These are phyloP conservation scores for Cyberlindnera bimundalis DNA, from an alignment of 805 yeast species.

Conservation along the genomic window DNA sequence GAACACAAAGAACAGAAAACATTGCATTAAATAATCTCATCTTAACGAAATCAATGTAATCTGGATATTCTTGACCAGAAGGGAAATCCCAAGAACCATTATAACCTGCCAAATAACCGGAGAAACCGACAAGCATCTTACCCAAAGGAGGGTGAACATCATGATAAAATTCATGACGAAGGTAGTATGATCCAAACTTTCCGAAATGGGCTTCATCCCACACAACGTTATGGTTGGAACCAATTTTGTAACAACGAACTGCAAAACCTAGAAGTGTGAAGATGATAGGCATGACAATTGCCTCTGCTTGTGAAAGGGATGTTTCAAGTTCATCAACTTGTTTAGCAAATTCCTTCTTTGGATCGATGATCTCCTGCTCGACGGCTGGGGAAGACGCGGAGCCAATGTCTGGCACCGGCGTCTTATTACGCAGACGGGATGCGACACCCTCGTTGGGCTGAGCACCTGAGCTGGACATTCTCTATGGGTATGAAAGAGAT, in stretches of 20 bases:
- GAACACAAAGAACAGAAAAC: slow-evolving; percentile 81
- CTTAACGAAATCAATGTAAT: slow-evolving; percentile 67
- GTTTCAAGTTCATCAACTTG: slow-evolving; percentile 20
- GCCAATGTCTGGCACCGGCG: slow-evolving; percentile 3
- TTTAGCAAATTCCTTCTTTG: slow-evolving; percentile 19
- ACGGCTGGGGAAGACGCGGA: slow-evolving; percentile 1
- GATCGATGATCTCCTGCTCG: slow-evolving; percentile 13
- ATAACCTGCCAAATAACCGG: slow-evolving; percentile 83
- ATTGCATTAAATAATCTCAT: slow-evolving; percentile 89
- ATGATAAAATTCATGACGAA: slow-evolving; percentile 85
- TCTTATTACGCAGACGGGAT: slow-evolving; percentile 22
- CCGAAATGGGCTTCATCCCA: slow-evolving; percentile 99
- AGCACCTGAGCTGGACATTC: slow-evolving; percentile 18
- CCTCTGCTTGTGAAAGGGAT: slow-evolving; percentile 23
- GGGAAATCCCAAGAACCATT: slow-evolving; percentile 89
- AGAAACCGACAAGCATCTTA: slow-evolving; percentile 84
- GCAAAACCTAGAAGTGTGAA: slow-evolving; percentile 69
- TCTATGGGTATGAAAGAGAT: neutral
- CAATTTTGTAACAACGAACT: slow-evolving; percentile 73
- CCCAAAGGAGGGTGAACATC: slow-evolving; percentile 99
- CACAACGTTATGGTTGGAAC: slow-evolving; percentile 70
- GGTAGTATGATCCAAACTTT: slow-evolving; percentile 89
- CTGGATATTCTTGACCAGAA: slow-evolving; percentile 76
- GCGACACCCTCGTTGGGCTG: slow-evolving; percentile 16
- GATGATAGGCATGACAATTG: slow-evolving; percentile 51